Evolutionary conservation across 345 rosid genomes (phyloP).

Genomic region (Citrus sp.): DNA sequence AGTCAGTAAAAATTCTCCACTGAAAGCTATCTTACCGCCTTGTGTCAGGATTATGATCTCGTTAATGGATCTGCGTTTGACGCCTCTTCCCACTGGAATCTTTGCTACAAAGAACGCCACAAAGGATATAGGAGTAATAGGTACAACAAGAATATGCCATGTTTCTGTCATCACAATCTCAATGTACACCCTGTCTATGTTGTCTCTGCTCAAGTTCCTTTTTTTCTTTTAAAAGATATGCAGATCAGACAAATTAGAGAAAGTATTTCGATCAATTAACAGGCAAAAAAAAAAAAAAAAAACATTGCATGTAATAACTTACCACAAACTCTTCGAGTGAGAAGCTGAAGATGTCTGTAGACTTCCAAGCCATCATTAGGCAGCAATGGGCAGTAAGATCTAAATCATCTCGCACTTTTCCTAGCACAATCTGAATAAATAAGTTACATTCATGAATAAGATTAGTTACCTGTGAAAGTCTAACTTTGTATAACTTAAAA

Average conservation of each 20-base stretch:
- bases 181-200: not conserved
- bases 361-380: not conserved
- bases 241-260: not conserved
- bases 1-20: not conserved
- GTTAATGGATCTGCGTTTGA: not conserved
- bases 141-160: not conserved
- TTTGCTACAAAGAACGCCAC: not conserved
- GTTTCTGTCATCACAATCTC: not conserved
- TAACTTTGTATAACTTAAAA: not conserved
- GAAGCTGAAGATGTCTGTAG: not conserved
- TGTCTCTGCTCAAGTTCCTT: not conserved
- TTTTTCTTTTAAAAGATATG: not conserved
- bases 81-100: not conserved
- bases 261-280: not conserved
- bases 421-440: not conserved
- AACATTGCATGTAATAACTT: not conserved
- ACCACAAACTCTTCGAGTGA: not conserved
- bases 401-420: not conserved
- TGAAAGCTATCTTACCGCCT: not conserved
- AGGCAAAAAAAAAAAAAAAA: not conserved
- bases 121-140: not conserved
- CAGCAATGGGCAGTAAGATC: not conserved
- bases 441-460: not conserved
- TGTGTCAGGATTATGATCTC: not conserved
- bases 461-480: not conserved